These are phyloP conservation scores for Xylaria scruposa DNA, from an alignment of 495 filamentous ascomycete genomes.

Conservation along the genomic window DNA sequence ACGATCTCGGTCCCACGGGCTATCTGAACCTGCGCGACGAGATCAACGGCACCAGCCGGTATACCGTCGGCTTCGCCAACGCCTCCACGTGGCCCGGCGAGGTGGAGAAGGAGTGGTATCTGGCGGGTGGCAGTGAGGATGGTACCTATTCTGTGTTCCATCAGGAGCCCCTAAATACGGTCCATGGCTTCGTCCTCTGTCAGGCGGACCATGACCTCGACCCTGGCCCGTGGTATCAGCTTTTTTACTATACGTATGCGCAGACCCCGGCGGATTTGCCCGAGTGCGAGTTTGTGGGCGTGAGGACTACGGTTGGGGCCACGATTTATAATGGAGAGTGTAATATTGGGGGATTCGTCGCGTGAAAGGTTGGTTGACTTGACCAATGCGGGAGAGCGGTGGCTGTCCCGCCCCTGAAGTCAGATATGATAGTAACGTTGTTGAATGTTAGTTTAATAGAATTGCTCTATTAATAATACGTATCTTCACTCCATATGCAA, in stretches of 20 bases:
- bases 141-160: slow-evolving; percentile 21
- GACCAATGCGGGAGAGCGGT: not conserved
- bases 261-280: slow-evolving; percentile 6
- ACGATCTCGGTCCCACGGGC: slow-evolving; percentile 25
- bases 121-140: not conserved
- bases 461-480: not conserved
- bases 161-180: slow-evolving; percentile 5
- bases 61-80: slow-evolving; percentile 31
- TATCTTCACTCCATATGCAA: not conserved
- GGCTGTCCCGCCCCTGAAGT: not conserved
- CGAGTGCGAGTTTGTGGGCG: slow-evolving; percentile 26
- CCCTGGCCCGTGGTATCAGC: slow-evolving; percentile 25
- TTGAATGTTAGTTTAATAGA: not conserved
- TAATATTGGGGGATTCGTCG: slow-evolving; percentile 17
- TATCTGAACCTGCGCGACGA: slow-evolving; percentile 28
- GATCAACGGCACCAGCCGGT: slow-evolving; percentile 18
- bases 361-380: not conserved
- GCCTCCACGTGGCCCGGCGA: slow-evolving; percentile 23
- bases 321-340: slow-evolving; percentile 28
- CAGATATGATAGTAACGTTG: not conserved
- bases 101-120: slow-evolving; percentile 17
- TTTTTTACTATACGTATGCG: slow-evolving; percentile 21
- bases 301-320: slow-evolving; percentile 27
- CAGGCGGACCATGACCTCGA: slow-evolving; percentile 24
- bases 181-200: slow-evolving; percentile 27